These are phyloP conservation scores for Amanita subjunquillea DNA, from an alignment of 768 basidiomycete genomes.

Conservation along the genomic window DNA sequence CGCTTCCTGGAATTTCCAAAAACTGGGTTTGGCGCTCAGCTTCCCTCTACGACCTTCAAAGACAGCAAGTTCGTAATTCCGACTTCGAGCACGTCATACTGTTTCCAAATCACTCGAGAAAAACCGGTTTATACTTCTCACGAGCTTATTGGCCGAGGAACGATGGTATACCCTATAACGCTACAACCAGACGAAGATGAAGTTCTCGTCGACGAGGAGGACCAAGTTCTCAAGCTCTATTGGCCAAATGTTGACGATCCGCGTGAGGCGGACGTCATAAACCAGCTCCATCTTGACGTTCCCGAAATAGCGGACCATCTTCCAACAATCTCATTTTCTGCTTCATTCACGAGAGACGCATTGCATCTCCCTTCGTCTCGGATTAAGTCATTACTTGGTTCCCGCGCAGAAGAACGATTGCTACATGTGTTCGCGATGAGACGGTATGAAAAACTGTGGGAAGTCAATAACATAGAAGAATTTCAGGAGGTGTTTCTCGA, in stretches of 20 bases:
- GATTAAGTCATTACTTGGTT: background rate
- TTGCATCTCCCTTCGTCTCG: background rate
- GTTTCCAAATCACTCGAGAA: conserved; percentile 2
- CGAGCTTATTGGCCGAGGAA: conserved; percentile 6
- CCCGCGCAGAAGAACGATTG: background rate
- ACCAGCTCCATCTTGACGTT: conserved; percentile 2
- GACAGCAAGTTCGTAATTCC: background rate
- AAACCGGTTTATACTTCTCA: conserved; percentile 1
- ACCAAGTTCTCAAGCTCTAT: conserved; percentile 5
- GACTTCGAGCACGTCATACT: background rate
- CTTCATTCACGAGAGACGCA: conserved; percentile 2
- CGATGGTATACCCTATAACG: conserved; percentile 3
- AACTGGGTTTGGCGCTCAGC: background rate
- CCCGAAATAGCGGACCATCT: conserved; percentile 3
- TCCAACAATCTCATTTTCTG: conserved; percentile 1
- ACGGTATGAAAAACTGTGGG: conserved; percentile 5
- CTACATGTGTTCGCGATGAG: conserved; percentile 3
- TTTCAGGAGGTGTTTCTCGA: conserved; percentile 8
- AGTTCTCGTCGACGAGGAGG: conserved; percentile 1
- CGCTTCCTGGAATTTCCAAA: background rate
- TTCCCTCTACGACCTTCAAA: background rate
- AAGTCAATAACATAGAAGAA: conserved; percentile 4
- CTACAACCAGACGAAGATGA: conserved; percentile 1
- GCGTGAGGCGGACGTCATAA: background rate
- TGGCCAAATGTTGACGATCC: conserved; percentile 1